Evolutionary conservation across 2,329 filamentous ascomycete genomes (phyloP).

Genomic region (Colletotrichum coccodes): DNA sequence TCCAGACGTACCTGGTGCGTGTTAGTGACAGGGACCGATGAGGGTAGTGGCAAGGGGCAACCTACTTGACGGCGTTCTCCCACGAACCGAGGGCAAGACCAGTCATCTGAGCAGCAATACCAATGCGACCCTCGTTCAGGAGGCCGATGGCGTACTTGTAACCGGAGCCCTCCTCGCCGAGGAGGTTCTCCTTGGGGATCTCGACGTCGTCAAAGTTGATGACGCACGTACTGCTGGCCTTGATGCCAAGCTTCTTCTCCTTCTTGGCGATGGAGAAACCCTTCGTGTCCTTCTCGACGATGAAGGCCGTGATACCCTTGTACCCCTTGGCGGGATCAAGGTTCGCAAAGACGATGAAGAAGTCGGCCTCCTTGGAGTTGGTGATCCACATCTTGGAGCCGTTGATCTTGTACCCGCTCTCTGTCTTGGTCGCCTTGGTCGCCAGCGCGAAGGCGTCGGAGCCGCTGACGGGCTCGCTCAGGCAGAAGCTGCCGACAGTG

Average conservation of each 20-base stretch:
- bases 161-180: slow-evolving; percentile 89
- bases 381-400: slow-evolving; percentile 99
- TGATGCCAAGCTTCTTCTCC: slow-evolving; percentile 99
- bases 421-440: slow-evolving; percentile 87
- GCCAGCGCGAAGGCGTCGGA: slow-evolving; percentile 96
- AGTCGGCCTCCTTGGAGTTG: slow-evolving; percentile 90
- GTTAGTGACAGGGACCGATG: not conserved
- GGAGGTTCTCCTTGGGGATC: slow-evolving; percentile 86
- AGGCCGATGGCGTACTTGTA: slow-evolving; percentile 98
- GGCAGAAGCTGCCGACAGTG: slow-evolving; percentile 91
- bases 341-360: slow-evolving; percentile 99
- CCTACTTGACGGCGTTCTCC: slow-evolving; percentile 87
- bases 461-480: slow-evolving; percentile 91
- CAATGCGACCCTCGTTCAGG: slow-evolving; percentile 96
- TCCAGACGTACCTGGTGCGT: slow-evolving; percentile 83
- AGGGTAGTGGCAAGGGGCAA: not conserved
- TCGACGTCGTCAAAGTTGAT: slow-evolving; percentile 97
- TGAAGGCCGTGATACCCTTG: slow-evolving; percentile 95
- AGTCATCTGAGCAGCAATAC: slow-evolving; percentile 99
- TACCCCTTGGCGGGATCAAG: slow-evolving; percentile 92
- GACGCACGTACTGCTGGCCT: slow-evolving; percentile 94
- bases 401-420: slow-evolving; percentile 84
- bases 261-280: slow-evolving; percentile 98
- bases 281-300: slow-evolving; percentile 88
- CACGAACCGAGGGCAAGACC: slow-evolving; percentile 93